Conservation (phyloP, 2,329 filamentous ascomycete genomes). For the Cephalotrichum gorgonifer region DNA sequence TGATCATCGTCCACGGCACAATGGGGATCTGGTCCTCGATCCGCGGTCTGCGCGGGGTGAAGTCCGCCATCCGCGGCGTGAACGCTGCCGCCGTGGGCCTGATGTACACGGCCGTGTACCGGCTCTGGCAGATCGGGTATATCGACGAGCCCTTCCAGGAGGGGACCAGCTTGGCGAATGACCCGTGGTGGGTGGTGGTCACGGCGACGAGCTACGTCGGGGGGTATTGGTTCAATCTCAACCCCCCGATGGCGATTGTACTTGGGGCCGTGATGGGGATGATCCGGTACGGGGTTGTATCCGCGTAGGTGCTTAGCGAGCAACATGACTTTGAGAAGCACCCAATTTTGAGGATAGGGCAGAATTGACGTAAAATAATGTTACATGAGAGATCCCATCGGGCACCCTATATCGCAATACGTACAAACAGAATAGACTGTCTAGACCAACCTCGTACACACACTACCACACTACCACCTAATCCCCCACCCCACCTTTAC, state of each 20-base stretch:
- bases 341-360: background rate
- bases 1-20: slow-evolving; percentile 36
- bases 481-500: background rate
- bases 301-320: slow-evolving; percentile 4
- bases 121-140: slow-evolving; percentile 52
- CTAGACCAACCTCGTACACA: too few species aligned
- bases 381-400: too few species aligned
- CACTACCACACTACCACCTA: too few species aligned
- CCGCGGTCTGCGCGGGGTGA: slow-evolving; percentile 33
- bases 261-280: slow-evolving; percentile 23
- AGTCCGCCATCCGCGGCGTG: slow-evolving; percentile 39
- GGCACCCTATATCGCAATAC: too few species aligned
- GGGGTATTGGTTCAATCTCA: slow-evolving; percentile 19
- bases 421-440: background rate
- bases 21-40: slow-evolving; percentile 46
- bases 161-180: slow-evolving; percentile 42
- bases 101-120: slow-evolving; percentile 54
- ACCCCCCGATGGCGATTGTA: slow-evolving; percentile 20
- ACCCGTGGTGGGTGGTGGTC: slow-evolving; percentile 56
- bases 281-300: slow-evolving; percentile 18
- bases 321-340: background rate
- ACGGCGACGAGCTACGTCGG: slow-evolving; percentile 30
- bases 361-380: background rate
- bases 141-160: slow-evolving; percentile 34
- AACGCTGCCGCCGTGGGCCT: slow-evolving; percentile 52